Evolutionary conservation across 306 rosid genomes (phyloP).

Genomic region (Cicer cuneatum): DNA sequence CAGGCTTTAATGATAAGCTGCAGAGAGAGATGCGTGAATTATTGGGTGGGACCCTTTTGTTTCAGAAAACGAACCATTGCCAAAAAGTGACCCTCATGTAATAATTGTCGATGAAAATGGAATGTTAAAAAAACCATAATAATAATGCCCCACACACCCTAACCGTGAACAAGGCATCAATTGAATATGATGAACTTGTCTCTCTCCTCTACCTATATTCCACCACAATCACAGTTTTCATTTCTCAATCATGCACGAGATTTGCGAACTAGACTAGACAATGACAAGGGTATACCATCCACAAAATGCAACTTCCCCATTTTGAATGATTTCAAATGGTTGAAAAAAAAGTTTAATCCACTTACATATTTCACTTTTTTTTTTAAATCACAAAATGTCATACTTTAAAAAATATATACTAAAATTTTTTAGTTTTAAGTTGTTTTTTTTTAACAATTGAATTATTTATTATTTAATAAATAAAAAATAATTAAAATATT

Average conservation of each 20-base stretch:
- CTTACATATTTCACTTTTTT: no score
- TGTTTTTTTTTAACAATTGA: no score
- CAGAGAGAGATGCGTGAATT: slow-evolving; percentile 58
- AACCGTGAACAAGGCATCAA: neutral
- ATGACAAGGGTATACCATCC: no score
- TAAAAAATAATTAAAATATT: no score
- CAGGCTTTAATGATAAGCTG: slow-evolving; percentile 91
- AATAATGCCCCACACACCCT: neutral
- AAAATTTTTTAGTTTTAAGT: no score
- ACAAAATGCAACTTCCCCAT: no score
- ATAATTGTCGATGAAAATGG: slow-evolving; percentile 26
- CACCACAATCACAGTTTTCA: slow-evolving; percentile 38
- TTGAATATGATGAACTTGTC: neutral
- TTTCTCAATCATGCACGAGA: slow-evolving; percentile 38
- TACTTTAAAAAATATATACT: no score
- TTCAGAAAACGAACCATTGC: slow-evolving; percentile 45
- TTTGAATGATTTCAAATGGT: no score
- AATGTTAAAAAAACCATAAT: slow-evolving; percentile 29
- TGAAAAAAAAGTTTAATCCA: no score
- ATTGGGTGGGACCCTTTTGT: slow-evolving; percentile 58
- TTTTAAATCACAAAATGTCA: no score
- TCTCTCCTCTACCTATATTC: neutral
- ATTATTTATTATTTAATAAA: no score
- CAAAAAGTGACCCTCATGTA: slow-evolving; percentile 30
- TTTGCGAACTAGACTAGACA: no score